Base-by-base conservation (phyloP, 202 grass and related monocot species). In the Thinopyrum obtusiflorum region DNA sequence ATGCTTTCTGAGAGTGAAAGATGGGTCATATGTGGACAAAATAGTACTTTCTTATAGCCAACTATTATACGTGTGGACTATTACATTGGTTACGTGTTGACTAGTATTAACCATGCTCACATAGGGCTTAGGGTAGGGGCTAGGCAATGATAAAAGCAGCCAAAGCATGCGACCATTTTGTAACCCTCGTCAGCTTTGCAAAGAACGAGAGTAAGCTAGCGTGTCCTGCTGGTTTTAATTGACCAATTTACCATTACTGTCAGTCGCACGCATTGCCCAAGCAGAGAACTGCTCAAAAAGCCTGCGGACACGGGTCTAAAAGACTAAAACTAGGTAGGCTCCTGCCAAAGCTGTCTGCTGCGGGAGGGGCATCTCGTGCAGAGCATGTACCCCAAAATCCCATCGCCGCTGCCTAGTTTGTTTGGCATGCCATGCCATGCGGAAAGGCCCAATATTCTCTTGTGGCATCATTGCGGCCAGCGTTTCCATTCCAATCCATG, bases 391-490 rank as follows among this genome's bases (percentile, higher is more conserved):
- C 57, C 65, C 67, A 4, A 11, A 37, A 73, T 49, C 25, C 42
- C 47, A 24, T 35, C 9, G 68, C 62, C 49, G 25, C 27, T 65
- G 77, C 4, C 60, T 37, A 28, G 32, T 37, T 77, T 80, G 84
- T 69, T 84, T 79, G 75, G 89, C 89, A 87, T 87, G 80, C 84
- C 88, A 87, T 87, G 84, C 84, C 13, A 47, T 47, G 44, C 44
- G 40, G 4, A 83, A 90, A 83, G 36, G 35, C 10, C 55, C 76
- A 81, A 61, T 68, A 61, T 83, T 80, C 84, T 63, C 27, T 55
- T 1, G 11, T 23, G 61, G 35, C 76, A 90, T 87, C 84, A 90
- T 87, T 90, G 67, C 88, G 53, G 33, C 66, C 67, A 11, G 7
- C 13, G 20, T 10, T 10, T 11, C 42, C 32, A 80, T 88, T 79